Percentiles rank a stretch among this genome's conserved stretches.
phyloP scores from a whole-genome alignment of 805 yeast species.

The Blastobotrys chiropterorum region DNA sequence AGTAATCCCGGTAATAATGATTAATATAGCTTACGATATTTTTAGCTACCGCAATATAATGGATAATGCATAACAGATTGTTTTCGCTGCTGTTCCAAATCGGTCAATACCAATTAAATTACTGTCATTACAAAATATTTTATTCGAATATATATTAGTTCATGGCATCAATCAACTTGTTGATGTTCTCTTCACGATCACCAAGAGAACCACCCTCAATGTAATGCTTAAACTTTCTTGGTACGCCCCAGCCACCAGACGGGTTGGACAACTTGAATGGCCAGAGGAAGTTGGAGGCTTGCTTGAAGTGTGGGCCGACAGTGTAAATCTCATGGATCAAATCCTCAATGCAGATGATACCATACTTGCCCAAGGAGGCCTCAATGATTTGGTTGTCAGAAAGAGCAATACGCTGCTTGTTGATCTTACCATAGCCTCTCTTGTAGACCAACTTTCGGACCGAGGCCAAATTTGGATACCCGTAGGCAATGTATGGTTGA shows the following conservation, averaged over 20 bases:
- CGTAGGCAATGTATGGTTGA: conserved; percentile 78
- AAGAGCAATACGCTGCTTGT: conserved; percentile 70
- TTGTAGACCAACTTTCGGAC: conserved; percentile 70
- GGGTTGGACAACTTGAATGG: conserved; percentile 82
- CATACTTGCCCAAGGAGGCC: conserved; percentile 65
- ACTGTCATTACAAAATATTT: background rate
- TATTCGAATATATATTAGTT: conserved; percentile 36
- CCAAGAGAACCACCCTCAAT: conserved; percentile 84
- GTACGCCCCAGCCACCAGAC: conserved; percentile 75
- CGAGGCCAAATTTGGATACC: conserved; percentile 71
- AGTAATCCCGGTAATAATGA: no score
- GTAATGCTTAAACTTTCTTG: conserved; percentile 76
- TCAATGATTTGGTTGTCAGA: conserved; percentile 68
- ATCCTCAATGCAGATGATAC: conserved; percentile 69
- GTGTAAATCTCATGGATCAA: conserved; percentile 77
- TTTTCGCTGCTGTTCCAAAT: no score
- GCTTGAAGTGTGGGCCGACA: conserved; percentile 81
- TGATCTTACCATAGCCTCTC: conserved; percentile 80
- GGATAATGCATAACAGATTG: no score
- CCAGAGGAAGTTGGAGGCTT: conserved; percentile 80
- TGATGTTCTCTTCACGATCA: conserved; percentile 76
- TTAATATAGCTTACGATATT: no score
- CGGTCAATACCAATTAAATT: background rate
- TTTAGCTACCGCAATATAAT: no score
- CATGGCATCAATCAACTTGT: conserved; percentile 66